phyloP scores from a whole-genome alignment of 768 basidiomycete species.

The Paxillus ammoniavirescens region DNA sequence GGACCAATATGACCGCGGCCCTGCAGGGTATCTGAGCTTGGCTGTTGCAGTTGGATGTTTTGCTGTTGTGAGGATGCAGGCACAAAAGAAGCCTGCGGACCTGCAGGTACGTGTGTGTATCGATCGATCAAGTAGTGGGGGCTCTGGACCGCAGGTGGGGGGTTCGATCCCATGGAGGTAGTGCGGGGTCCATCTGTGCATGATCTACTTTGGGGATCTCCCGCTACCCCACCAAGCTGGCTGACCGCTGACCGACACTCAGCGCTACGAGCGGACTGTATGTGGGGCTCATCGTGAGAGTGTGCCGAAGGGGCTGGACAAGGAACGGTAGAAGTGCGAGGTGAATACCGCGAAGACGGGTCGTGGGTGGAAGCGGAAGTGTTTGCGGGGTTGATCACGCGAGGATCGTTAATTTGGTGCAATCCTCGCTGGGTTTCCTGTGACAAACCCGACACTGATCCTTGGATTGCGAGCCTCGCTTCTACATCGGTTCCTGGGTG shows the following conservation, averaged over 20 bases:
- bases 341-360: slow-evolving; percentile 4
- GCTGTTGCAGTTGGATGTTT: background rate
- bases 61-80: background rate
- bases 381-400: background rate
- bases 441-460: slow-evolving; percentile 12
- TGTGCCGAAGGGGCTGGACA: slow-evolving; percentile 1
- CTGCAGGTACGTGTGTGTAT: background rate
- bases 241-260: background rate
- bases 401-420: background rate
- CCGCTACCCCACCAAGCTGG: background rate
- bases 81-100: background rate
- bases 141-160: background rate
- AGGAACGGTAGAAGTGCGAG: background rate
- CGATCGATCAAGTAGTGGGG: background rate
- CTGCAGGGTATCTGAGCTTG: slow-evolving; percentile 2
- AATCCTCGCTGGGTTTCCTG: slow-evolving; percentile 2
- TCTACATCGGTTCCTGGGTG: slow-evolving; percentile 2
- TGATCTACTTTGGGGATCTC: background rate
- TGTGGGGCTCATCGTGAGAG: slow-evolving; percentile 5
- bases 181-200: slow-evolving; percentile 1
- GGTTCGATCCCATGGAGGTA: background rate
- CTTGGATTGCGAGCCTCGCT: slow-evolving; percentile 12
- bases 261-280: background rate
- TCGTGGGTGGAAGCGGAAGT: background rate
- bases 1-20: background rate